phyloP scores from a whole-genome alignment of 148 eudicot genomes.

The Diospyros kaki region DNA sequence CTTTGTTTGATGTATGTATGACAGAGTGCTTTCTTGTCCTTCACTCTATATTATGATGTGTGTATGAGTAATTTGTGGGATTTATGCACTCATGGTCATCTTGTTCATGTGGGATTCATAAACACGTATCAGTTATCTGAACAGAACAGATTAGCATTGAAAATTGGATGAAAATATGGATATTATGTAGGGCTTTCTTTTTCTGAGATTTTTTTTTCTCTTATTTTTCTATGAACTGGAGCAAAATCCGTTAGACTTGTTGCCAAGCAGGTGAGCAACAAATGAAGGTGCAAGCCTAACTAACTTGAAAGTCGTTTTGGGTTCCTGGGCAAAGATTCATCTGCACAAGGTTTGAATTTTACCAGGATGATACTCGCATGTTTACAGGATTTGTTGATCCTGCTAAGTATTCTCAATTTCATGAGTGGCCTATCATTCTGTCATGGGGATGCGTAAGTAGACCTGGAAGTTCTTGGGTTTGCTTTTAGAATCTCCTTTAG shows the following conservation, averaged over 20 bases:
- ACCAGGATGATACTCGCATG: neutral
- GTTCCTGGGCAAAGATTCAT: neutral
- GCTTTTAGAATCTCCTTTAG: neutral
- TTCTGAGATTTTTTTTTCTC: neutral
- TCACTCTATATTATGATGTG: too few species aligned
- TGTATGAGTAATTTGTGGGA: too few species aligned
- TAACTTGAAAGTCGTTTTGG: neutral
- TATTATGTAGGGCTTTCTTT: neutral
- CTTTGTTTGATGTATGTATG: too few species aligned
- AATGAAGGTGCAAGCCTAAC: neutral
- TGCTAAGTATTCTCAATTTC: neutral
- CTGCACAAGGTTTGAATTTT: neutral
- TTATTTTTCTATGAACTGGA: constrained; percentile 4
- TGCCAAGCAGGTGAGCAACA: neutral
- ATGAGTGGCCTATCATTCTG: constrained; percentile 9
- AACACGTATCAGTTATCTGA: too few species aligned
- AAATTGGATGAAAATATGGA: neutral
- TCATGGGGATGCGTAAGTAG: constrained; percentile 2
- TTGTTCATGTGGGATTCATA: too few species aligned
- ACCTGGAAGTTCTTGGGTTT: neutral
- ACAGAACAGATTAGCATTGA: neutral
- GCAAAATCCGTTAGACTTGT: neutral
- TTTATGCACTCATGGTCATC: too few species aligned
- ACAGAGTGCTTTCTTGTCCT: too few species aligned
- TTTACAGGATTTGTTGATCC: neutral